These are phyloP conservation scores for Pelagophyceae sp. DNA, from an alignment of 352 stramenopile species.

Conservation along the genomic window DNA sequence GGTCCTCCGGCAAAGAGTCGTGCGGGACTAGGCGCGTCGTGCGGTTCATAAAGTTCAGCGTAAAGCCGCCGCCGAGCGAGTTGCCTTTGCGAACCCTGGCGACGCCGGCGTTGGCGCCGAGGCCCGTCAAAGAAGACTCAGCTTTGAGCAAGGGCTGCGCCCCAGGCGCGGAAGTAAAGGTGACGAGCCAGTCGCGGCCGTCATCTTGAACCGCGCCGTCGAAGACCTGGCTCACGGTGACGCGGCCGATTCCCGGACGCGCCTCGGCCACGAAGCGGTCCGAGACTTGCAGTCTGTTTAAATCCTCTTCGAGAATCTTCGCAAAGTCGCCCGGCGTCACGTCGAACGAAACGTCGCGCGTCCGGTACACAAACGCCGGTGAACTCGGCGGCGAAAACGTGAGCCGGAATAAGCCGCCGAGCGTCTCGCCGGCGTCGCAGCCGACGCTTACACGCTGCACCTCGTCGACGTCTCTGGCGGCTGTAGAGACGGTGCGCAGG, in stretches of 20 bases:
- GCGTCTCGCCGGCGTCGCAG: constrained; percentile 62
- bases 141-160: constrained; percentile 55
- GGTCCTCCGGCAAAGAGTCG: constrained; percentile 53
- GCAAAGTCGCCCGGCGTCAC: constrained; percentile 56
- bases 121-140: constrained; percentile 58
- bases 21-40: constrained; percentile 53
- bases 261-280: constrained; percentile 49
- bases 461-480: constrained; percentile 65
- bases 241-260: constrained; percentile 36
- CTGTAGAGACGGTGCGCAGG: constrained; percentile 77
- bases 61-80: constrained; percentile 42
- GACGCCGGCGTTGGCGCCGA: constrained; percentile 53
- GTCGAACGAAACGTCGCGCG: constrained; percentile 56
- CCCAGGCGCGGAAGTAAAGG: constrained; percentile 71
- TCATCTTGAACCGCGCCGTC: constrained; percentile 47
- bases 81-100: not conserved
- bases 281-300: constrained; percentile 46
- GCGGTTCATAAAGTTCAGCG: constrained; percentile 56
- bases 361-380: constrained; percentile 39
- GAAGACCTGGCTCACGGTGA: constrained; percentile 24
- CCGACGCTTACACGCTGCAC: constrained; percentile 76
- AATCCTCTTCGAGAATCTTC: constrained; percentile 44
- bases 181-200: constrained; percentile 71
- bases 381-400: not conserved
- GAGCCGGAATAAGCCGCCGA: constrained; percentile 63